Percentiles rank a stretch among this genome's conserved stretches.
These are phyloP conservation scores for Hordeum marinum DNA, from an alignment of 176 grass and related monocot genomes.

Conservation along the genomic window DNA sequence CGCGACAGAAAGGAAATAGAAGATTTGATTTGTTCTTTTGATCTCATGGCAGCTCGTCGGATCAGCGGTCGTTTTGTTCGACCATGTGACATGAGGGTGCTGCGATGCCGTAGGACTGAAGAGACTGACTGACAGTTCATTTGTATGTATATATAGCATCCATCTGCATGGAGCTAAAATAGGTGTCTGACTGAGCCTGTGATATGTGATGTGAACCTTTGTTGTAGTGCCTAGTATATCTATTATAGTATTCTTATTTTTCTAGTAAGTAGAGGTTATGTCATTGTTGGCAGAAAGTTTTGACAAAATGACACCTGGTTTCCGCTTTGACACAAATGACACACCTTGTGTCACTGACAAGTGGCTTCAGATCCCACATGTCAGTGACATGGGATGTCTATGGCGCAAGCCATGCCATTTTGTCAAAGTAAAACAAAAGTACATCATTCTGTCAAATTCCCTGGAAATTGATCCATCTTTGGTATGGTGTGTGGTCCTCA, in stretches of 20 bases:
- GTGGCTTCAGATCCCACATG: no score
- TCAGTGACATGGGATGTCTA: no score
- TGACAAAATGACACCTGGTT: no score
- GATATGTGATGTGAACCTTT: background rate
- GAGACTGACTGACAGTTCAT: background rate
- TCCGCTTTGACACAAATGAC: no score
- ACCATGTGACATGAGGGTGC: background rate
- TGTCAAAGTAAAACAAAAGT: no score
- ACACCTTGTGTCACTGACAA: no score
- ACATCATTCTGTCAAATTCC: no score
- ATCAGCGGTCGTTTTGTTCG: background rate
- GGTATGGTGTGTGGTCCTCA: no score
- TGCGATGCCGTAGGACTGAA: background rate
- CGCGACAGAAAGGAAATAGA: background rate
- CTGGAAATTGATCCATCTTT: no score
- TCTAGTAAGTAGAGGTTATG: no score
- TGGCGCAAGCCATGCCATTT: no score
- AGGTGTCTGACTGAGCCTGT: background rate
- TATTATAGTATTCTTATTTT: background rate
- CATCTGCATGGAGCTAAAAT: background rate
- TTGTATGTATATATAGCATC: slow-evolving; percentile 1
- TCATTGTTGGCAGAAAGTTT: no score
- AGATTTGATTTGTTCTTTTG: slow-evolving; percentile 32
- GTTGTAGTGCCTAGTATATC: background rate
- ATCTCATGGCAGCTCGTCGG: background rate